phyloP scores from a whole-genome alignment of 2,329 filamentous ascomycete species.

The Neoscytalidium dimidiatum region DNA sequence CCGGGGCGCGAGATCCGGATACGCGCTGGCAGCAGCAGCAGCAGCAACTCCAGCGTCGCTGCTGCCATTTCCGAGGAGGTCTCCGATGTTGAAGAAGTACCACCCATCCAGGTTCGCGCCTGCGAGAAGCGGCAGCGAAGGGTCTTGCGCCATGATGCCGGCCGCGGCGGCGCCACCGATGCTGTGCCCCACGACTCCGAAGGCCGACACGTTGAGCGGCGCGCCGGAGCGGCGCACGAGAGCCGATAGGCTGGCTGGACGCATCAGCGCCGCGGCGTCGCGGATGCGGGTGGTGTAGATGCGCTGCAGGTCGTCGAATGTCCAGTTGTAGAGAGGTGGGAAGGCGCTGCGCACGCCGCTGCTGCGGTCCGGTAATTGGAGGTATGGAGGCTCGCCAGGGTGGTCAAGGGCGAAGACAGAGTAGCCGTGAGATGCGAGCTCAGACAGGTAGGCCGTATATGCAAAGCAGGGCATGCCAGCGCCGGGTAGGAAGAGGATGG shows the following conservation, averaged over 20 bases:
- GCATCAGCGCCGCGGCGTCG: constrained; percentile 23
- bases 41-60: no score
- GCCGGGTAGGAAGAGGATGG: constrained; percentile 27
- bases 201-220: constrained; percentile 23
- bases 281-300: constrained; percentile 26
- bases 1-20: not conserved
- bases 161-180: constrained; percentile 27
- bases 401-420: constrained; percentile 26
- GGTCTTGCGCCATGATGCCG: constrained; percentile 17
- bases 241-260: not conserved
- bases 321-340: not conserved
- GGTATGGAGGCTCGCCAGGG: constrained; percentile 25
- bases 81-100: constrained; percentile 22
- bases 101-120: constrained; percentile 27
- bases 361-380: constrained; percentile 20
- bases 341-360: constrained; percentile 10
- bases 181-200: constrained; percentile 25
- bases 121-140: constrained; percentile 21
- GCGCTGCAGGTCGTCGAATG: not conserved
- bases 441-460: constrained; percentile 21
- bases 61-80: constrained; percentile 20
- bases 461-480: constrained; percentile 22
- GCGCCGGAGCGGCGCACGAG: constrained; percentile 7
- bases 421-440: constrained; percentile 26
- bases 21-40: not conserved